Conservation (phyloP, 1,284 basidiomycete genomes). For the Naganishia albida region DNA sequence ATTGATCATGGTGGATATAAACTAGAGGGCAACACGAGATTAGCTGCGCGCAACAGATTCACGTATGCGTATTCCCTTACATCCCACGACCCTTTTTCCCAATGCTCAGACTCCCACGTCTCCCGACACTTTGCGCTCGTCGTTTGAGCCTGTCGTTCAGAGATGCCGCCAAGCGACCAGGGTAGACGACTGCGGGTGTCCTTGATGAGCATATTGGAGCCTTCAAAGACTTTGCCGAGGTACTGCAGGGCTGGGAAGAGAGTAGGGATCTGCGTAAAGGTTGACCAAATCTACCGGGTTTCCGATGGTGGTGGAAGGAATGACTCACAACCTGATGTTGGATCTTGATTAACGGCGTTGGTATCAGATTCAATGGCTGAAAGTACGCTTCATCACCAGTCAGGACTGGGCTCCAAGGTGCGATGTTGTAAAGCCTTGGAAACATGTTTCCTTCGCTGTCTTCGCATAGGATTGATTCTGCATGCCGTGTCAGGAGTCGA, state of each 20-base stretch:
- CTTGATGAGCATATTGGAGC: constrained; percentile 34
- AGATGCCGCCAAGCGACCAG: constrained; percentile 13
- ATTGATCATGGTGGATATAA: constrained; percentile 27
- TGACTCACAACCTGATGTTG: constrained; percentile 44
- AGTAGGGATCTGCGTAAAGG: constrained; percentile 35
- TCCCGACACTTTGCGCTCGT: constrained; percentile 12
- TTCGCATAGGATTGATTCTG: constrained; percentile 37
- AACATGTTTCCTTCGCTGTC: constrained; percentile 37
- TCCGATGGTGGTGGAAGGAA: constrained; percentile 15
- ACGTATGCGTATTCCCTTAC: constrained; percentile 14
- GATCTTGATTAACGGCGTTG: constrained; percentile 43
- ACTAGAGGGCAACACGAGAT: constrained; percentile 38
- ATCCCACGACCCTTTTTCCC: constrained; percentile 34
- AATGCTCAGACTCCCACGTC: constrained; percentile 21
- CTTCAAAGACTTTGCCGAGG: constrained; percentile 29
- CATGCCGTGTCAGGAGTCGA: constrained; percentile 42
- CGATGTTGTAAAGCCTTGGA: constrained; percentile 44
- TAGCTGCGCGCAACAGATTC: constrained; percentile 33
- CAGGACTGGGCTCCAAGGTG: constrained; percentile 49
- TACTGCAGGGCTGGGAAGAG: constrained; percentile 31
- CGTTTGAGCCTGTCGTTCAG: background rate
- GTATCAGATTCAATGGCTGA: constrained; percentile 49
- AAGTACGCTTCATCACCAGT: constrained; percentile 42
- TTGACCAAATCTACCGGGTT: constrained; percentile 36
- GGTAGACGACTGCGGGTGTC: constrained; percentile 14